Evolutionary conservation across 495 filamentous ascomycete genomes (phyloP), one percentile per base, ranked within the genome.

Genomic region (Daldinia grandis): DNA sequence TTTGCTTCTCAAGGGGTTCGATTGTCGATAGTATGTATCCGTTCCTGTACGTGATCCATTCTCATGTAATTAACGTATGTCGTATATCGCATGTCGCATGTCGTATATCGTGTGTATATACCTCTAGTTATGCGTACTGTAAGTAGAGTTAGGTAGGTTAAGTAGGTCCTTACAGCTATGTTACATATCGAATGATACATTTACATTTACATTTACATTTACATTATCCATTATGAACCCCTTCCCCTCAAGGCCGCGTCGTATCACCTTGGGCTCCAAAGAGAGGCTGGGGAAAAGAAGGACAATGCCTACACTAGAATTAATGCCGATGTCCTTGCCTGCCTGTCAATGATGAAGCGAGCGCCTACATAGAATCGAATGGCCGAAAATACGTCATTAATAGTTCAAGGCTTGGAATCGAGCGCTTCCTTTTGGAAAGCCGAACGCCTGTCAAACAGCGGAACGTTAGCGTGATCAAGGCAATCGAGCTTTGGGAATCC

Each of bases 231-330:
- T n/a, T n/a, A n/a, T 19, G 17, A 31, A 37, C 68, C 53, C 62
- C 51, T 68, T 27, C 25, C 42, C 17, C 17, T 2, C 15, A 15
- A 28, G 21, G 55, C 66, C 31, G 31, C 50, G 47, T 50, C 69
- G 70, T 73, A 56, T 65, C 51, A 73, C 70, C 70, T 73, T 73
- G 40, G 70, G 70, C 70, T 58, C 50, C 65, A 64, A 72, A 27
- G 63, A 21, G 56, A 59, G 42, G 42, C 42, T 47, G 40, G 40
- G 17, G 3, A 19, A 15, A 40, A n/a, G 1, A 21, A 21, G 17
- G 8, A 44, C n/a, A 42, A 42, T 35, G 12, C 31, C 31, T 19
- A 40, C 37, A 51, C 9, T 4, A 62, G 49, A 59, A 64, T 68
- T 35, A 35, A 44, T 25, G 51, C 17, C 21, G 47, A n/a, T 35